Conservation (phyloP, 345 rosid genomes). For the Aegle marmelos region DNA sequence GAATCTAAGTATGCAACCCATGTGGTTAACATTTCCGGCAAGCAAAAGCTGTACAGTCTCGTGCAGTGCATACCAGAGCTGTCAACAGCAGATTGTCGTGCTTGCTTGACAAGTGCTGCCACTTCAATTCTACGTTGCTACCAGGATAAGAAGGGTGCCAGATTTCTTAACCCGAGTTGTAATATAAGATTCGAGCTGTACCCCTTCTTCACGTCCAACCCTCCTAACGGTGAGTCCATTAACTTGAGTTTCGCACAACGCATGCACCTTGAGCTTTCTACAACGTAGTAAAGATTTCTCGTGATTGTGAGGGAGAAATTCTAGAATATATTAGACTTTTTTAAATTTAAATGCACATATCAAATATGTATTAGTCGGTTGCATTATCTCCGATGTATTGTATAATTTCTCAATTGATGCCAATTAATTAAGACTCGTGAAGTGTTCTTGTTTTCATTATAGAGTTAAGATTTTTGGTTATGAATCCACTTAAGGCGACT, state of each 20-base stretch:
- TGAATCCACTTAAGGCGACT: background rate
- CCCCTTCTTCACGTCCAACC: background rate
- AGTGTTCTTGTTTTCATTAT: too few species aligned
- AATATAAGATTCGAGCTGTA: conserved; percentile 16
- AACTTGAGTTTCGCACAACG: background rate
- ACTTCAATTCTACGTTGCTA: background rate
- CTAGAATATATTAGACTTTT: too few species aligned
- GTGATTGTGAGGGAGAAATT: too few species aligned
- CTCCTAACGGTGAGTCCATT: background rate
- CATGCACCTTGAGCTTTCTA: too few species aligned
- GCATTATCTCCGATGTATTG: too few species aligned
- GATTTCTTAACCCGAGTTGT: conserved; percentile 22
- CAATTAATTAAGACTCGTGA: too few species aligned
- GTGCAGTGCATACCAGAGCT: conserved; percentile 28
- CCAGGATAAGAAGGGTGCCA: background rate
- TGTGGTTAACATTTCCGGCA: background rate
- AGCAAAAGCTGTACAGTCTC: background rate
- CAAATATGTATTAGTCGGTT: too few species aligned
- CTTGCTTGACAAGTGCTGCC: background rate
- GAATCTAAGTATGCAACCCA: background rate
- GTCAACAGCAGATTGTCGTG: background rate
- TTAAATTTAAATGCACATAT: too few species aligned
- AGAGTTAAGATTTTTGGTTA: background rate
- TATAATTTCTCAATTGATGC: too few species aligned
- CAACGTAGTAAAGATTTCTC: too few species aligned